Base-by-base conservation (phyloP, 1,284 basidiomycete species). In the Apiotrichum domesticum region DNA sequence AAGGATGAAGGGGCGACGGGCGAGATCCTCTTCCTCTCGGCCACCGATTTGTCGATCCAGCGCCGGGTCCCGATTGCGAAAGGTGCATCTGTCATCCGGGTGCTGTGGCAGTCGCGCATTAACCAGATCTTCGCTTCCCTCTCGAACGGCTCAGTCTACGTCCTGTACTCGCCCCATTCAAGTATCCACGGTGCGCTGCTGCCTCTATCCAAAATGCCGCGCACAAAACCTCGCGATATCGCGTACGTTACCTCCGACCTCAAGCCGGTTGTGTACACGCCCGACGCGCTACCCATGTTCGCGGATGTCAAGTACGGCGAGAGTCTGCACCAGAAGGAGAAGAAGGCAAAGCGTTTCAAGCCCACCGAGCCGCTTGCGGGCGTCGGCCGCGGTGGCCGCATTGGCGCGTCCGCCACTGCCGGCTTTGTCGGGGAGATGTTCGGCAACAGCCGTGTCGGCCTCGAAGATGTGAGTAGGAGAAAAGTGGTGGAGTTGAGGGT, bases 91-190 rank as follows among this genome's bases (percentile, higher is more conserved):
- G 91, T 94, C 5, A 87, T 97, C 55, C 87, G 86, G 66, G 88
- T 96, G 1, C 77, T 83, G 35, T 97, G 93, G 93, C 94, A 96
- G 77, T 85, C 90, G n/a, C 89, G 90, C 75, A 96, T 97, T 79
- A 97, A 97, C 78, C 94, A 97, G 82, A 89, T 97, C 68, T 80
- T 96, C 54, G 83, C 87, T 34, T 87, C 90, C 1, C 80, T 91
- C 51, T 88, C 93, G n/a, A 89, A 85, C 63, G 96, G 95, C 33
- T 80, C 86, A 57, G 85, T 97, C 63, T 84, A 85, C 57, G 89
- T 98, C 54, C 80, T 95, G 50, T 98, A 98, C 78, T 94, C 90
- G 45, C 90, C 92, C 2, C 77, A 81, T 52, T 85, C 86, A 15
- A 97, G 93, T 10, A 78, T 87, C 60, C 91, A 95, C 68, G 96